Evolutionary conservation across 108 stramenopile genomes (phyloP).

Genomic region (Conticribra guillardii): DNA sequence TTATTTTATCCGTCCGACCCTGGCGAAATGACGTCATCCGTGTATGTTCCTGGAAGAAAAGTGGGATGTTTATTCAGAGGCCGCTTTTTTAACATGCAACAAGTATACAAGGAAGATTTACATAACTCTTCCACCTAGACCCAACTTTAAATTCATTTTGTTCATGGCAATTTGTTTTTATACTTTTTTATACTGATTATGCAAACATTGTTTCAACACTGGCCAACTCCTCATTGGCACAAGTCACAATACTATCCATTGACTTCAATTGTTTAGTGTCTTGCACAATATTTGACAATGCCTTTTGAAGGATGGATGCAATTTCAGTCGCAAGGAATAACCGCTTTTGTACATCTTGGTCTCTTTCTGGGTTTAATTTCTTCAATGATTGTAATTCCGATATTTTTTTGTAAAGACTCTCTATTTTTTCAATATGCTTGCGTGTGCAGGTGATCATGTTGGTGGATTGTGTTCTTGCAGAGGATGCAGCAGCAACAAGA

Average conservation of each 20-base stretch:
- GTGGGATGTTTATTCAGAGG: no score
- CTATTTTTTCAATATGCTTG: conserved; percentile 21
- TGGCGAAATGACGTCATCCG: no score
- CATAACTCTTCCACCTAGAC: no score
- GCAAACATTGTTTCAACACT: no score
- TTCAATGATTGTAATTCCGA: conserved; percentile 12
- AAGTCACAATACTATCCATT: not conserved
- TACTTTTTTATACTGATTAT: no score
- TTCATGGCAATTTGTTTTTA: no score
- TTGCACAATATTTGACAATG: not conserved
- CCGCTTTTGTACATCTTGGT: conserved; percentile 5
- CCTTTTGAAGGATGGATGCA: conserved; percentile 7
- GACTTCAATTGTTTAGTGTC: not conserved
- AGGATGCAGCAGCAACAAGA: conserved; percentile 2
- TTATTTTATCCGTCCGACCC: no score
- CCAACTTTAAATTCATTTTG: no score
- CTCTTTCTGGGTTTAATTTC: not conserved
- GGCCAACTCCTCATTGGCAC: not conserved
- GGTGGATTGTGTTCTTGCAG: not conserved
- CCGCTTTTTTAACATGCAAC: no score
- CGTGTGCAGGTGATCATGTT: conserved; percentile 7
- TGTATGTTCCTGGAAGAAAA: no score
- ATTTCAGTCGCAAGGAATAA: conserved; percentile 23
- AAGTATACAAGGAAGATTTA: no score
- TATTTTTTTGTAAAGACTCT: conserved; percentile 15